Evolutionary conservation across 129 eudicot species (phyloP), one percentile per base, ranked within the genome.

Genomic region (Saussurea involucrata): DNA sequence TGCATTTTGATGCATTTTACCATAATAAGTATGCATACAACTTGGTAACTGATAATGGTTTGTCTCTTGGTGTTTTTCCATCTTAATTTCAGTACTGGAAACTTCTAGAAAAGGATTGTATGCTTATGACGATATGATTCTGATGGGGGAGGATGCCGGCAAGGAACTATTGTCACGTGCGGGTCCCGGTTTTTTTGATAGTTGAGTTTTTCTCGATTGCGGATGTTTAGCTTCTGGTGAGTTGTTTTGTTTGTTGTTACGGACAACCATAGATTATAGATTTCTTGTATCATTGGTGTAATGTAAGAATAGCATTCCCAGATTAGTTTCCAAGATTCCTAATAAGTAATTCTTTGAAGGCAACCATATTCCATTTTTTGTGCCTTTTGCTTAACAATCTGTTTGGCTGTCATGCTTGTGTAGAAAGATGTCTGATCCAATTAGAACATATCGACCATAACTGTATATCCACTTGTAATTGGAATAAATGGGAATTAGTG

Each of bases 111-210:
- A 77, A 75, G 99, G 97, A 11, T 72, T 80, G 44, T 95, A 88
- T 82, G 58, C 88, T 8, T 85, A 63, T 24, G 94, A 95, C 0
- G 97, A 91, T 84, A 95, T 95, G 99, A 76, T 92, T 10, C 67
- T 81, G 72, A 95, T 95, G 96, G 97, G 99, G 67, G 72, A 86
- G 49, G 99, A 95, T 83, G 97, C 99, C 37, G 97, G 99, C 25
- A 82, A 95, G 83, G 99, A 95, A 83, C 97, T 95, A 63, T 90
- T 95, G 36, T 77, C 90, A 29, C 84, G 77, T 18, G 99, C 92
- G 28, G 99, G 99, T 76, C 89, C 92, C 2, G 91, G 92, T 4
- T 95, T 95, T 82, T 95, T 95, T 80, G 85, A 88, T 71, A 84
- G 91, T 77, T 92, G 76, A 86, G 71, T 37, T 71, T 4, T 78